Conservation (phyloP, 768 basidiomycete genomes). For the Paxillus involutus region DNA sequence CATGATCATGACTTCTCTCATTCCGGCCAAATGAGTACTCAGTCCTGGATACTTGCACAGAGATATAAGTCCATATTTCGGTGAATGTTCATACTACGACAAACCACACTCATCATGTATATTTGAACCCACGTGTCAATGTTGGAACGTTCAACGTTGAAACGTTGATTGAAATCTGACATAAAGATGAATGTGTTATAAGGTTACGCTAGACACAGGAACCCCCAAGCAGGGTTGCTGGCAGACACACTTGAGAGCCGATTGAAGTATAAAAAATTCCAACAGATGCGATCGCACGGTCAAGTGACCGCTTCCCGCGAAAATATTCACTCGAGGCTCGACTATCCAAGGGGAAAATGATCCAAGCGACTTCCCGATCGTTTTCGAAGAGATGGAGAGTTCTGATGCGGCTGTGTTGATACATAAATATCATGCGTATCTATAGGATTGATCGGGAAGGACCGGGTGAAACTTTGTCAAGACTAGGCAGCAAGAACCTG, state of each 20-base stretch:
- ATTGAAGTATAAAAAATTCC: not conserved
- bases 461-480: not conserved
- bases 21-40: not conserved
- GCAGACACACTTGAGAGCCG: not conserved
- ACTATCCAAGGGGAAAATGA: not conserved
- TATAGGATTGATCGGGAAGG: not conserved
- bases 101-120: not conserved
- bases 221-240: not conserved
- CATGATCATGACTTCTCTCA: not conserved
- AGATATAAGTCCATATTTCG: not conserved
- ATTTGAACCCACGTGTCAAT: too few species aligned
- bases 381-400: not conserved
- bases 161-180: not conserved
- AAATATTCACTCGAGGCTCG: not conserved
- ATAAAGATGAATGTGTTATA: not conserved
- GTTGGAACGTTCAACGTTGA: too few species aligned
- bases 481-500: not conserved
- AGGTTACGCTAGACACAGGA: not conserved
- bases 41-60: not conserved
- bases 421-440: not conserved
- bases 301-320: not conserved
- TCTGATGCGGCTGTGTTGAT: not conserved
- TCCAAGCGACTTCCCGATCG: not conserved
- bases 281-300: not conserved
- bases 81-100: not conserved